Evolutionary conservation across 768 basidiomycete species (phyloP).

Genomic region (Mrakia blollopis): DNA sequence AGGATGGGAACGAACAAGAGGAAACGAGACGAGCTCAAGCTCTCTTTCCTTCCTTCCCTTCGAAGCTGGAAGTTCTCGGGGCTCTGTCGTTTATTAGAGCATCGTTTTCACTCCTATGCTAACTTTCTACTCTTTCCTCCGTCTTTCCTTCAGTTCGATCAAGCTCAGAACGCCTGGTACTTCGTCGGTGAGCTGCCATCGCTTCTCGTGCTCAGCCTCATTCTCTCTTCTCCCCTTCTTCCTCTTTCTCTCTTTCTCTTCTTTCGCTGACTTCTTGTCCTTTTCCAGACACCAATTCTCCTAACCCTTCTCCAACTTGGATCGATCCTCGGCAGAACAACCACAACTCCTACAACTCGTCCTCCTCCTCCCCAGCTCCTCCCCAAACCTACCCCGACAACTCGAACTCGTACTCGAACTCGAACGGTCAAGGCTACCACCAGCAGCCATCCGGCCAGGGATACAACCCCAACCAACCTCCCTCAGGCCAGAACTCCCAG

Average conservation of each 20-base stretch:
- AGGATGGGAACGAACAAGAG: not conserved
- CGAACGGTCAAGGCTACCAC: not conserved
- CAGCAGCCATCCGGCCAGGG: not conserved
- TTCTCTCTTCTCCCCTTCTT: not conserved
- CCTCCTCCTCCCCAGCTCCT: not conserved
- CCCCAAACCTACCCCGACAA: conserved; percentile 1
- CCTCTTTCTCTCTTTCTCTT: not conserved
- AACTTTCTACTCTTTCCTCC: not conserved
- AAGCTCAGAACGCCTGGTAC: conserved; percentile 3
- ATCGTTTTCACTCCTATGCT: not conserved
- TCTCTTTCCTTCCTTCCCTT: not conserved
- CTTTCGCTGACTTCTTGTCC: not conserved
- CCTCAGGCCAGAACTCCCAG: not conserved
- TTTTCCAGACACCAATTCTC: not conserved
- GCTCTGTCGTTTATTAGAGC: not conserved
- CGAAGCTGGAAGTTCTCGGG: no score
- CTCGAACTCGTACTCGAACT: not conserved
- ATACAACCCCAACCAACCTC: not conserved
- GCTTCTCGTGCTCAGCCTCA: not conserved
- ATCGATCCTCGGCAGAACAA: conserved; percentile 8
- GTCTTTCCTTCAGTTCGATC: not conserved
- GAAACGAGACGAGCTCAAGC: not conserved
- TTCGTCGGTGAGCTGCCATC: not conserved
- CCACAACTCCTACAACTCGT: not conserved
- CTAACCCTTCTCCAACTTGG: not conserved